phyloP scores from a whole-genome alignment of 495 filamentous ascomycete species.

The Penicillium silybi region DNA sequence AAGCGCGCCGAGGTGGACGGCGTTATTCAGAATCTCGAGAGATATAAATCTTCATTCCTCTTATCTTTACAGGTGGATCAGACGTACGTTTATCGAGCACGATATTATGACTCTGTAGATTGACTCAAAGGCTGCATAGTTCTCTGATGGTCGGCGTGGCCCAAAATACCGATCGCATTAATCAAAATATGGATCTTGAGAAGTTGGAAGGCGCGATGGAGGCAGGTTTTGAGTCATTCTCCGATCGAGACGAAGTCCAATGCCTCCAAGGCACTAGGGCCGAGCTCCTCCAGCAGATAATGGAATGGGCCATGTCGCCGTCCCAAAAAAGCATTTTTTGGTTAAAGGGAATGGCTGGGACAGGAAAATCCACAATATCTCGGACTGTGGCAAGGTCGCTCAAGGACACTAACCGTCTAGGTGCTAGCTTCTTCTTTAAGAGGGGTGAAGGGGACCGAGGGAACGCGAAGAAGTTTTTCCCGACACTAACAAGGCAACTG shows the following conservation, averaged over 20 bases:
- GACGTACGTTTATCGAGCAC: slow-evolving; percentile 17
- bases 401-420: slow-evolving; percentile 12
- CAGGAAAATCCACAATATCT: slow-evolving; percentile 42
- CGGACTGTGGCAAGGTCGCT: slow-evolving; percentile 24
- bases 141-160: slow-evolving; percentile 15
- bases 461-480: slow-evolving; percentile 37
- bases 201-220: slow-evolving; percentile 11
- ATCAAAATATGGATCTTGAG: slow-evolving; percentile 9
- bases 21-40: slow-evolving; percentile 21
- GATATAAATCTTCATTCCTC: slow-evolving; percentile 28
- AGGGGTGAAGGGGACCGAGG: no score
- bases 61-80: slow-evolving; percentile 29
- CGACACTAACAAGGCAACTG: slow-evolving; percentile 44
- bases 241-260: slow-evolving; percentile 19
- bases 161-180: slow-evolving; percentile 7
- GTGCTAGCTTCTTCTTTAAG: no score
- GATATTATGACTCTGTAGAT: slow-evolving; percentile 11
- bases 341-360: no score
- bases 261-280: slow-evolving; percentile 33
- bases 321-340: slow-evolving; percentile 34
- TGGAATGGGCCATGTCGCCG: slow-evolving; percentile 23
- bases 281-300: slow-evolving; percentile 27
- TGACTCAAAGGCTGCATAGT: slow-evolving; percentile 11
- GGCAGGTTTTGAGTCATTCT: slow-evolving; percentile 24
- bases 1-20: slow-evolving; percentile 24